These are phyloP conservation scores for Pichia paraexigua DNA, from an alignment of 805 yeast species.

Conservation along the genomic window DNA sequence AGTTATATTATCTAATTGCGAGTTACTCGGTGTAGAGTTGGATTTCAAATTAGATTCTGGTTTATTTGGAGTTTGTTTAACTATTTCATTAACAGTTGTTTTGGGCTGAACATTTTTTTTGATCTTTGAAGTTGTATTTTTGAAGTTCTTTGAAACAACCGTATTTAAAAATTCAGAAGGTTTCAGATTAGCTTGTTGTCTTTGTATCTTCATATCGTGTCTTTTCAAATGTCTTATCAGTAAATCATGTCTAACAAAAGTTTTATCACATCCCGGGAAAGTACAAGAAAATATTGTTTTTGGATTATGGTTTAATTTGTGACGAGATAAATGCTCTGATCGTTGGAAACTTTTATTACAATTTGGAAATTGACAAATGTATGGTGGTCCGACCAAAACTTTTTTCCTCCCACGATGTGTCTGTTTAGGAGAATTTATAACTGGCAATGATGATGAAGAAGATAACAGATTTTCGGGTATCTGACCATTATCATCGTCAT, in stretches of 20 bases:
- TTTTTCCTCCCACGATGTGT: constrained; percentile 13
- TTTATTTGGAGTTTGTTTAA: constrained; percentile 14
- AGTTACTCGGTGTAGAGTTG: neutral
- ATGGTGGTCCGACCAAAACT: constrained; percentile 23
- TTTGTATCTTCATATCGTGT: constrained; percentile 26
- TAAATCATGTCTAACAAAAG: constrained; percentile 57
- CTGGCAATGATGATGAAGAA: neutral
- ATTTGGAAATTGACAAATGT: constrained; percentile 35
- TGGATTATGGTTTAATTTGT: constrained; percentile 53
- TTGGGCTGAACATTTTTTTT: constrained; percentile 7
- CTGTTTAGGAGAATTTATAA: neutral
- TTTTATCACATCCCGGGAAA: constrained; percentile 42
- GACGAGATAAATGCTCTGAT: constrained; percentile 58
- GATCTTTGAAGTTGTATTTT: neutral
- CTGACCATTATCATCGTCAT: neutral
- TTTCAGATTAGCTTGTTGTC: neutral
- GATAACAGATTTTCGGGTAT: too few relatives aligned
- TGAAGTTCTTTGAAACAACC: constrained; percentile 7
- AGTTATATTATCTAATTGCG: neutral
- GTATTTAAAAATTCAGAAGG: constrained; percentile 6
- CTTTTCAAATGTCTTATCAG: constrained; percentile 38
- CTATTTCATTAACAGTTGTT: constrained; percentile 18
- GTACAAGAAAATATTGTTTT: constrained; percentile 46
- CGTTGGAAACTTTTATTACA: constrained; percentile 53
- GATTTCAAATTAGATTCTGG: neutral